Base-by-base conservation (phyloP, 1,139 yeast genomes). In the Yamadazyma oceani region DNA sequence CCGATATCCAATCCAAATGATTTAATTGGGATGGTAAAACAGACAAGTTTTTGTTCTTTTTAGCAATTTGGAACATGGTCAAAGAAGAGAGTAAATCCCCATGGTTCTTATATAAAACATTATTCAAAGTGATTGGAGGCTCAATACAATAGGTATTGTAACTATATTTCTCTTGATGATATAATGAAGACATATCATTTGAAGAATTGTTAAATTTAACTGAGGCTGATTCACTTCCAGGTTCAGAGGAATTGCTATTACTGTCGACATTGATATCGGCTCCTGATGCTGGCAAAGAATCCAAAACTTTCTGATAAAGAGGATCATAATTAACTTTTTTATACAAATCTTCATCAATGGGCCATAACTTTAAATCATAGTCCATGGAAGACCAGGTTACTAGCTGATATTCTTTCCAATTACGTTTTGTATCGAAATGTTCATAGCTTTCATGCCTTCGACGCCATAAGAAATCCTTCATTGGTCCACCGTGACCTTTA, bases 311-410 rank as follows among this genome's bases (percentile, higher is more conserved):
- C 25, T 60, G 58, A 44, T 66, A 59, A 12, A 62, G 50, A 2
- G 75, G 75, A 41, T 73, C 69, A 54, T 78, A 84, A 44, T 77
- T 73, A 21, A 85, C 82, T 34, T 71, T 68, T 14, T 70, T 75
- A 53, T 86, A 81, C 13, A 83, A 58, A 3, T 71, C 70, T 8
- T 80, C 82, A 34, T 76, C 70, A 30, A 82, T 70, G 0, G 89
- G 85, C 97, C 97, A 90, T 36, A 90, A 62, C 43, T 90, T 73
- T 41, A 92, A 65, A 54, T 88, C 95, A 48, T 81, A 78, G 55
- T 92, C 98, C 44, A 57, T 65, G 15, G 86, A 81, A 0, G 95
- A 84, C 97, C 97, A 92, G 0, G 98, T 87, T 0, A 92, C 94
- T 37, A 92, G 61, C 56, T 90, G 97, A 54, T 77, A 89, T 44